Conservation (phyloP, 2,329 filamentous ascomycete genomes). For the Fusarium siculi region DNA sequence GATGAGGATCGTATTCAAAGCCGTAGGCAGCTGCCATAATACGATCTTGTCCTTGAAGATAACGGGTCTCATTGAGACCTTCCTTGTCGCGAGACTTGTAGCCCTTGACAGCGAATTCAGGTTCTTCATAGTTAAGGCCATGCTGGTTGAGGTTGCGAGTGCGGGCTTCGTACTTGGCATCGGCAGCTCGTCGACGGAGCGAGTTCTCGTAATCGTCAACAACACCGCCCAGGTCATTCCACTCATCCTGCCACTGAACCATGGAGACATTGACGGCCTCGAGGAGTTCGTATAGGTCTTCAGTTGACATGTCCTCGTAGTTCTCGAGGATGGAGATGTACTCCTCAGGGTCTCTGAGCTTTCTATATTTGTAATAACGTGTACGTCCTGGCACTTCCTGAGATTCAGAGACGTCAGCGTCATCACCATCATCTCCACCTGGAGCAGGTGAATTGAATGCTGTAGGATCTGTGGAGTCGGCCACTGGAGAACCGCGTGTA, state of each 20-base stretch:
- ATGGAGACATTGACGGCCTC: conserved; percentile 59
- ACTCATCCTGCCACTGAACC: conserved; percentile 65
- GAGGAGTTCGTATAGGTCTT: conserved; percentile 58
- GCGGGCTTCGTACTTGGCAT: conserved; percentile 59
- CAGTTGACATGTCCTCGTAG: conserved; percentile 59
- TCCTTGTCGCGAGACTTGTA: conserved; percentile 60
- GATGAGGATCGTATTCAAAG: conserved; percentile 69
- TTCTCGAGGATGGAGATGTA: conserved; percentile 61
- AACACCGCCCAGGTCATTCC: conserved; percentile 59
- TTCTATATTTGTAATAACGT: conserved; percentile 58
- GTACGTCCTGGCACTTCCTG: conserved; percentile 46
- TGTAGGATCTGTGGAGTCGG: conserved; percentile 53
- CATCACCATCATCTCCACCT: conserved; percentile 50
- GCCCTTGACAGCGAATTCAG: conserved; percentile 66
- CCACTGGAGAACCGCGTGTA: conserved; percentile 52
- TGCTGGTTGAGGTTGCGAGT: conserved; percentile 54
- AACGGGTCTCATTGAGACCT: conserved; percentile 55
- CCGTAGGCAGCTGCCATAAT: conserved; percentile 69
- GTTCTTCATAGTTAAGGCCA: conserved; percentile 58
- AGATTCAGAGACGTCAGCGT: conserved; percentile 50
- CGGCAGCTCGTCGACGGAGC: conserved; percentile 60
- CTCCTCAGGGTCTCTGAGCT: conserved; percentile 62
- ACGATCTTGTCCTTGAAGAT: conserved; percentile 64
- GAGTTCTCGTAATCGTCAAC: conserved; percentile 69
- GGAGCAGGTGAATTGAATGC: conserved; percentile 52